Base-by-base conservation (phyloP, 2,329 filamentous ascomycete genomes). In the Trichoderma harzianum region DNA sequence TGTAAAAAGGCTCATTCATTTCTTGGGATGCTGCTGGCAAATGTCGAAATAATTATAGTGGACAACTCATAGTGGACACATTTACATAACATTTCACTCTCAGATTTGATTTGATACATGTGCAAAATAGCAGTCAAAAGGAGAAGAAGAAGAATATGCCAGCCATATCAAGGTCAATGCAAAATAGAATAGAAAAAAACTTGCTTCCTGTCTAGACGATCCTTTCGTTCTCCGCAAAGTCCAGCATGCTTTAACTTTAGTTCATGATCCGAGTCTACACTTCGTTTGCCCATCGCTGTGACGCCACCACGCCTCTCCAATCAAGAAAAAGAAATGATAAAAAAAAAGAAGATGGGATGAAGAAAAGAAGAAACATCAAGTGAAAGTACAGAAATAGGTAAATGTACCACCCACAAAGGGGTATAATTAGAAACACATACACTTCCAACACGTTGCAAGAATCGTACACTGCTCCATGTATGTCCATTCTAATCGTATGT, bases 391-490 rank as follows among this genome's bases (percentile, higher is more conserved):
- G 7, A 66, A 61, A 70, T 21, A 57, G 47, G 39, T 36, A 69
- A 24, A 34, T 64, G 47, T 36, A 51, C 70, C 65, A 24, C 51
- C 53, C 24, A 67, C 24, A 30, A 30, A 39, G 28, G 70, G 53
- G 63, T 62, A 71, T 70, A 64, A 64, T 69, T 63, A 64, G 66
- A 72, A 65, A 70, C 43, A 69, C 70, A 72, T 69, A 72, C 70
- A 72, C 36, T 63, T 69, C 43, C 70, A 60, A 69, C 30, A 64
- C 47, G 57, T 68, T 68, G 69, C 51, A 68, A 61, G 58, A 71
- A 43, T 65, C 64, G 57, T 71, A 68, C 69, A 62, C 62, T 53
- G 69, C 69, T 71, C 63, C 69, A 60, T 60, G 63, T 71, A 68
- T 68, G 53, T 68, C 7, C 57, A 55, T 21, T 65, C 53, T 30